Evolutionary conservation across 257 asterid genomes (phyloP), one percentile per base, ranked within the genome.

Genomic region (Lantana camara): DNA sequence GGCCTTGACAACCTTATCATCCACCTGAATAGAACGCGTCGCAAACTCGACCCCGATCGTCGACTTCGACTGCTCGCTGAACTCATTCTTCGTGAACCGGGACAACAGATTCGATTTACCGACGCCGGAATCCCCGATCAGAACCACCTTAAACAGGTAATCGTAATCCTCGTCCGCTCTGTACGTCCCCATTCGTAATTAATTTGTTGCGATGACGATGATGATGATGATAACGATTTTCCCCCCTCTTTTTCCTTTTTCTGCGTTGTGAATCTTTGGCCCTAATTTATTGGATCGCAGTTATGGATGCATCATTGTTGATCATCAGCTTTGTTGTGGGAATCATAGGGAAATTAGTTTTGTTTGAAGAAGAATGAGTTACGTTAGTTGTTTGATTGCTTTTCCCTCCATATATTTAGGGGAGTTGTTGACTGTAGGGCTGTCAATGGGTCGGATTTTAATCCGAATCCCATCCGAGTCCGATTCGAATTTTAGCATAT

Each of bases 31-130:
- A 12, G 89, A 85, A 10, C 96, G 79, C 10, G 96, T 88, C 14
- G 96, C 96, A 68, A 88, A 88, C 70, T 88, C 96, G 20, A 88
- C 96, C 7, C 96, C 96, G 65, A 88, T 88, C 12, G 96, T 88
- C 7, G 96, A 88, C 66, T 85, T 88, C 0, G 90, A 82, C 66
- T 88, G 90, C 70, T 79, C 88, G 83, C 92, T 88, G 61, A 88
- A 88, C 67, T 88, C 96, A 29, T 88, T 85, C 15, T 83, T 79
- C 11, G 96, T 85, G 65, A 88, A 88, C 1, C 96, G 80, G 1
- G 95, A 85, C 75, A 88, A 63, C 0, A 88, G 93, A 34, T 85
- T 88, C 2, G 96, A 88, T 80, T 88, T 88, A 46, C 96, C 96
- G 15, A 88, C 96, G 34, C 95, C 96, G 22, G 96, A 88, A 45